phyloP scores from a whole-genome alignment of 768 basidiomycete genomes.

The Mycena belliarum region DNA sequence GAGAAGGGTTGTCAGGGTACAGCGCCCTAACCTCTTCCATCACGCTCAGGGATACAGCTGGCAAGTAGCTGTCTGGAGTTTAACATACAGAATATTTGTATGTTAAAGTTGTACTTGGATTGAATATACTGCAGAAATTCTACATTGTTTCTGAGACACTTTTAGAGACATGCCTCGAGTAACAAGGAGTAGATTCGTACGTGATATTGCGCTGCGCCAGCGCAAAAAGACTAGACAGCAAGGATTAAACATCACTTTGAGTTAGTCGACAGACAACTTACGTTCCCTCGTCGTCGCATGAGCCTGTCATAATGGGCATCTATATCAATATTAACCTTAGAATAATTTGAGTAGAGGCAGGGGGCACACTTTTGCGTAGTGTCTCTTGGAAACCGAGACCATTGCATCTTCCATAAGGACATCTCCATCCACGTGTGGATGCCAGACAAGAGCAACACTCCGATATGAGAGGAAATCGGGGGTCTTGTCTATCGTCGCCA shows the following conservation, averaged over 20 bases:
- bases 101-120: background rate
- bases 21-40: background rate
- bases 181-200: too few species aligned
- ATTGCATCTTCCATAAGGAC: slow-evolving; percentile 37
- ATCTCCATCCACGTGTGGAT: slow-evolving; percentile 39
- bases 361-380: slow-evolving; percentile 31
- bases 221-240: background rate
- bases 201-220: background rate
- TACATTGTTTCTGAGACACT: background rate
- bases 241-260: background rate
- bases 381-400: slow-evolving; percentile 33
- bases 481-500: slow-evolving; percentile 33
- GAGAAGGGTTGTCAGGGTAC: background rate
- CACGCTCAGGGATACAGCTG: background rate
- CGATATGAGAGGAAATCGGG: slow-evolving; percentile 32
- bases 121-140: slow-evolving; percentile 7
- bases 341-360: background rate
- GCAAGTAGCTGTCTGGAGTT: background rate
- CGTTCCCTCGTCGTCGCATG: slow-evolving; percentile 46
- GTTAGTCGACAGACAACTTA: slow-evolving; percentile 18
- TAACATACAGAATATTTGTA: background rate
- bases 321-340: background rate
- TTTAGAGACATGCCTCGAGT: too few species aligned
- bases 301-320: slow-evolving; percentile 33
- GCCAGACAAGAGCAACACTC: slow-evolving; percentile 35